A percentile compares a stretch with the other conserved stretches of the same genome.
Conservation (phyloP, 1,284 basidiomycete species). For the Malassezia caprae region DNA sequence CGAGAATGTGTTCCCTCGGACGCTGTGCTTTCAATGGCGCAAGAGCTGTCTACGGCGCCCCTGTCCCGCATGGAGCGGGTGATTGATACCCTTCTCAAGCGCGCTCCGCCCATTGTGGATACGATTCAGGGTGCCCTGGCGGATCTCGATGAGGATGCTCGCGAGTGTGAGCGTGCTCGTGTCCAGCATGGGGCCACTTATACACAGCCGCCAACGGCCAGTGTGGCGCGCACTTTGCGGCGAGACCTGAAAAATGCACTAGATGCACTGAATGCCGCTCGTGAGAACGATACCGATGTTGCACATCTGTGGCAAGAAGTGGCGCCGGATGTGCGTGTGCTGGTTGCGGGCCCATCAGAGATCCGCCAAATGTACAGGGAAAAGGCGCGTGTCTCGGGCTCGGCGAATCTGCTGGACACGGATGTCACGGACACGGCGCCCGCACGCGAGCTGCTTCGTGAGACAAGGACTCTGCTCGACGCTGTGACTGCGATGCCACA, state of each 20-base stretch:
- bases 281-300: constrained; percentile 68
- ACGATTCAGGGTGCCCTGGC: constrained; percentile 22
- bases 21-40: neutral
- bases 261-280: constrained; percentile 66
- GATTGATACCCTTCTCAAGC: constrained; percentile 1
- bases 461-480: neutral
- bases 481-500: constrained; percentile 34
- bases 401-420: constrained; percentile 16
- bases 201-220: constrained; percentile 69
- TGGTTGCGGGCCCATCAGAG: constrained; percentile 55
- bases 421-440: neutral
- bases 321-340: constrained; percentile 59
- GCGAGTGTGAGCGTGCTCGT: constrained; percentile 49
- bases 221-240: constrained; percentile 55
- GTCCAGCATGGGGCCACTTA: constrained; percentile 77
- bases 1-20: constrained; percentile 50
- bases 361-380: constrained; percentile 55
- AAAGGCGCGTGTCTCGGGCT: neutral
- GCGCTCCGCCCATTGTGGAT: neutral
- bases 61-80: constrained; percentile 13
- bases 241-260: constrained; percentile 71
- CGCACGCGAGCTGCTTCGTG: neutral
- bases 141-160: constrained; percentile 44
- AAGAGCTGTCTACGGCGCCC: neutral
- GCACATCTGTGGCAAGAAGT: constrained; percentile 64